Evolutionary conservation across 1,284 basidiomycete genomes (phyloP), one percentile per base, ranked within the genome.

Genomic region (Hypsizygus ulmarius): DNA sequence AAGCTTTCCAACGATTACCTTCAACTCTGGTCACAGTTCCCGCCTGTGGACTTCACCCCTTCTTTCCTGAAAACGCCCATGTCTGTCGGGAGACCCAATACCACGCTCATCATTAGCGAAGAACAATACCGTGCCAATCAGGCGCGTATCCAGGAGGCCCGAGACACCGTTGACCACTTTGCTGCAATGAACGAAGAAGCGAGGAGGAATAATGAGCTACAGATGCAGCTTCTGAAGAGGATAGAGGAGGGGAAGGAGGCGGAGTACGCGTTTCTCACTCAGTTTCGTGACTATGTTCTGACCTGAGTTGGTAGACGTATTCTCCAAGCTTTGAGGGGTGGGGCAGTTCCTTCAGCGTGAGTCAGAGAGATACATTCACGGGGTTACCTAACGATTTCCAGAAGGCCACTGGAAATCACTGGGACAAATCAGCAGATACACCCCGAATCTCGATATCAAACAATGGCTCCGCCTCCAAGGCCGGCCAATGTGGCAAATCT

Each of bases 221-320:
- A 53, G 32, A 45, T 39, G 27, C 61, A 61, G 28, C 50, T 67
- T 27, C 29, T 57, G 28, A 52, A 52, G 29, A 66, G 60, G 40
- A 57, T 72, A 10, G 59, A 63, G 45, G 69, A 67, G 43, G 76
- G 75, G 9, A 61, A 64, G 33, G 52, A 63, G 42, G 70, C 70
- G 30, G 58, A 55, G 71, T 73, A 47, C 28, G 67, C 56, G 37
- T 51, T 29, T 25, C 39, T 14, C 39, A 25, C 30, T 25, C 9
- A 10, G 28, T 9, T 21, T 16, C n/a, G 19, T 39, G 21, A n/a
- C 3, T 14, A 11, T 40, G 7, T 12, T 25, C 43, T 50, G n/a
- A 52, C 43, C 10, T 12, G 19, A 45, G 29, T 27, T 32, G 28
- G 6, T 30, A 54, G 54, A 34, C 43, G 32, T 7, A 39, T 53